phyloP scores from a whole-genome alignment of 345 rosid species.

The Geranium brycei region DNA sequence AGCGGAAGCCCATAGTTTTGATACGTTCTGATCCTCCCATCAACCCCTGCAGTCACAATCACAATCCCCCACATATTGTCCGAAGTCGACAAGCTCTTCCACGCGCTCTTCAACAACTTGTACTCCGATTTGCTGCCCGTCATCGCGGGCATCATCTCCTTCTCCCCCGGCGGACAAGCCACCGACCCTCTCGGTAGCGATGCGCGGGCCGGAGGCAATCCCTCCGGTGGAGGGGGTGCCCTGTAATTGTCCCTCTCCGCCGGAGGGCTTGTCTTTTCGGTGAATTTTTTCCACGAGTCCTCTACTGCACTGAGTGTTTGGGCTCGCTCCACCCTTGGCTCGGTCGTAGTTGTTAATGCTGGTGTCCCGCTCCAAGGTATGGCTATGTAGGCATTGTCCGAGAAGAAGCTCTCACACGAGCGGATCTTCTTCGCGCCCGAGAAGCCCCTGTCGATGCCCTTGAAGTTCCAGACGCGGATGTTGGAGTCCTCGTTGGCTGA shows the following conservation, averaged over 20 bases:
- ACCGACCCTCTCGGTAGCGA: constrained; percentile 36
- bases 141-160: constrained; percentile 48
- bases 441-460: constrained; percentile 24
- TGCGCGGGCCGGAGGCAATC: constrained; percentile 35
- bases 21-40: constrained; percentile 59
- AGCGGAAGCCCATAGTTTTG: constrained; percentile 65
- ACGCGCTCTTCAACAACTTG: constrained; percentile 38
- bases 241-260: not conserved
- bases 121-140: constrained; percentile 18
- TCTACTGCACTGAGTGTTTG: not conserved
- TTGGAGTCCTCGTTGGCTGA: constrained; percentile 56
- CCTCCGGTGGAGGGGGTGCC: constrained; percentile 27
- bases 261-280: not conserved
- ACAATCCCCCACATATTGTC: constrained; percentile 59
- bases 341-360: constrained; percentile 13
- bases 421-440: constrained; percentile 26
- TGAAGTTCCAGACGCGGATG: constrained; percentile 57
- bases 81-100: constrained; percentile 20
- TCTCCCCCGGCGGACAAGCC: constrained; percentile 46
- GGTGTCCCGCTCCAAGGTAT: constrained; percentile 54
- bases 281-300: not conserved
- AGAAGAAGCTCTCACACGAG: constrained; percentile 49
- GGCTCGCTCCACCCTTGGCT: constrained; percentile 6
- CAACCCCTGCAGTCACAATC: constrained; percentile 63
- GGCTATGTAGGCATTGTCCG: constrained; percentile 46